phyloP scores from a whole-genome alignment of 768 basidiomycete genomes.

The Megacollybia marginata region DNA sequence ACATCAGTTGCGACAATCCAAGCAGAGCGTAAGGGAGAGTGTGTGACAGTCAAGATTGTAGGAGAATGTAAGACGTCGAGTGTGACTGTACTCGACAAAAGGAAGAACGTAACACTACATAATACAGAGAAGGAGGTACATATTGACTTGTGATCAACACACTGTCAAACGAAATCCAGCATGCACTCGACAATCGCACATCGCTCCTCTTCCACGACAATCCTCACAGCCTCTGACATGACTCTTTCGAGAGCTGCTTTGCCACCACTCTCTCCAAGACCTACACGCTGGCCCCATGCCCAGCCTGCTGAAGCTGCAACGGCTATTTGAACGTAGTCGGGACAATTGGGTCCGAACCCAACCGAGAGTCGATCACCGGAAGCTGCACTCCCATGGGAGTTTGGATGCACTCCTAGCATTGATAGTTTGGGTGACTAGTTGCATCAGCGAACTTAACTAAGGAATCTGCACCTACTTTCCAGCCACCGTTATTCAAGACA shows the following conservation, averaged over 20 bases:
- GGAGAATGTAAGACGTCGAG: too few relatives aligned
- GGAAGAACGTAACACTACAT: too few relatives aligned
- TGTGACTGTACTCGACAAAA: too few relatives aligned
- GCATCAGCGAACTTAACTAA: neutral
- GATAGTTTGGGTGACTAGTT: constrained; percentile 48
- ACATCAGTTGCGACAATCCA: constrained; percentile 34
- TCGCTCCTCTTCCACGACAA: constrained; percentile 49
- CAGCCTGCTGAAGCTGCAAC: constrained; percentile 64
- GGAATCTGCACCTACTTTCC: constrained; percentile 35
- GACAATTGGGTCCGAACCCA: constrained; percentile 56
- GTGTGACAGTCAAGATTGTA: constrained; percentile 21
- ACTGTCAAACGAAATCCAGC: constrained; percentile 31
- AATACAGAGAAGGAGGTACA: too few relatives aligned
- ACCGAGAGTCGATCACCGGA: constrained; percentile 46
- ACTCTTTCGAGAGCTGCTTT: constrained; percentile 23
- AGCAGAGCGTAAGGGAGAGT: constrained; percentile 23
- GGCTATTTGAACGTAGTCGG: constrained; percentile 57
- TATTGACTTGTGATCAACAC: too few relatives aligned
- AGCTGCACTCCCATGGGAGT: constrained; percentile 40
- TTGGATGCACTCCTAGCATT: constrained; percentile 59
- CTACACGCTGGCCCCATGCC: constrained; percentile 45
- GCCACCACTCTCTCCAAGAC: constrained; percentile 16
- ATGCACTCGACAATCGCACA: constrained; percentile 64
- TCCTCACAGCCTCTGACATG: constrained; percentile 42
- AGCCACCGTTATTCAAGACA: constrained; percentile 67